Conservation (phyloP, 768 basidiomycete species). For the Dacryopinax primogenitus region DNA sequence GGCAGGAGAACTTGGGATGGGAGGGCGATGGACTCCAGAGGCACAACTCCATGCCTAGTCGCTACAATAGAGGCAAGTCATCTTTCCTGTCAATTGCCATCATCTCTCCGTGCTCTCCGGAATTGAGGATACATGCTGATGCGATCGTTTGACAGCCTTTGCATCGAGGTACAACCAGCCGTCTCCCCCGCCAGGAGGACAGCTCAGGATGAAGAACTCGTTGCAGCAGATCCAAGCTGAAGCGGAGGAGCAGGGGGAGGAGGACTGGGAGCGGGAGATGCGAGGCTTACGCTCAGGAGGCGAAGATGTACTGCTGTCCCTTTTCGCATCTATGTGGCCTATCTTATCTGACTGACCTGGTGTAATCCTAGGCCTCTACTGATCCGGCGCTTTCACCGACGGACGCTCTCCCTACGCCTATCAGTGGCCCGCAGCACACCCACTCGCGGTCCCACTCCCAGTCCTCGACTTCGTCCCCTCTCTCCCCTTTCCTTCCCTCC, state of each 20-base stretch:
- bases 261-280: constrained; percentile 8
- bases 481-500: background rate
- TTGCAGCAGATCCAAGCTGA: constrained; percentile 3
- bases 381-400: background rate
- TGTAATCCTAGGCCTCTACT: background rate
- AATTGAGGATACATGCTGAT: background rate
- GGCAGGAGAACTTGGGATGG: constrained; percentile 6
- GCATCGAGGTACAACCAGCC: background rate
- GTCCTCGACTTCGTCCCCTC: background rate
- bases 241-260: constrained; percentile 4
- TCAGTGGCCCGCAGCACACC: background rate
- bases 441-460: background rate
- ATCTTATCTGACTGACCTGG: background rate
- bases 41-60: background rate
- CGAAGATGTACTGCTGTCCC: background rate
- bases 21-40: constrained; percentile 5
- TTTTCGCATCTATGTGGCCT: background rate
- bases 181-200: background rate
- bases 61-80: background rate
- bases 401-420: background rate
- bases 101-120: background rate
- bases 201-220: constrained; percentile 7
- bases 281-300: background rate
- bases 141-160: background rate
- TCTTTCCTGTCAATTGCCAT: background rate